Base-by-base conservation (phyloP, 371 early-diverging fungal genomes). In the Nematocida sp. region DNA sequence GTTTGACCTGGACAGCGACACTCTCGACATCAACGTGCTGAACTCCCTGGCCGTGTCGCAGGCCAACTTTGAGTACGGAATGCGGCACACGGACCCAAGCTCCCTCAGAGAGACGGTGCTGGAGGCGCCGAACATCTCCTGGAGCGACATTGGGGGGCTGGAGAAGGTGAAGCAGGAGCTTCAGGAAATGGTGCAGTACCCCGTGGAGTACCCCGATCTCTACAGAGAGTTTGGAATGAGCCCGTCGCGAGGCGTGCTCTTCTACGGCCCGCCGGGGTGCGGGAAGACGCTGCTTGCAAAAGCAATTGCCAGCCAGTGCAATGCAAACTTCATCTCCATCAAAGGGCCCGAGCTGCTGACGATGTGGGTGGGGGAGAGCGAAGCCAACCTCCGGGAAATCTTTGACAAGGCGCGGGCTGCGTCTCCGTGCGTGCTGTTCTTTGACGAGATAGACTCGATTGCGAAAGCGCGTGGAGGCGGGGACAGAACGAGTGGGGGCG, bases 361-460 rank as follows among this genome's bases (percentile, higher is more conserved):
- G 55, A 99, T 95, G 97, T 99, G 95, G 94, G 95, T 98, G 78
- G 99, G 99, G 84, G 98, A 99, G 83, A 94, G 94, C 37, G 99
- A 99, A 84, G 93, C 95, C 70, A 96, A 96, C 80, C 95, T 97
- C 34, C 90, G 99, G 65, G 95, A 97, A 81, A 92, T 98, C 27
- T 99, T 99, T 86, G 96, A 95, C 85, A 94, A 95, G 86, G 99
- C 98, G 7, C 88, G 97, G 80, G 92, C 95, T 17, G 95, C 96
- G 41, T 91, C 96, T 2, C 99, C 99, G 15, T 97, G 98, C 85
- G 97, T 99, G 37, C 89, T 99, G 89, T 99, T 99, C 91, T 99
- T 99, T 88, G 99, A 99, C 82, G 99, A 99, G 86, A 86, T 99
- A 83, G 99, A 99, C 86, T 93, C 95, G 23, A 89, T 97, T 80